Evolutionary conservation across 1,284 basidiomycete species (phyloP), one percentile per base, ranked within the genome.

Genomic region (Rhodotorula sp.): DNA sequence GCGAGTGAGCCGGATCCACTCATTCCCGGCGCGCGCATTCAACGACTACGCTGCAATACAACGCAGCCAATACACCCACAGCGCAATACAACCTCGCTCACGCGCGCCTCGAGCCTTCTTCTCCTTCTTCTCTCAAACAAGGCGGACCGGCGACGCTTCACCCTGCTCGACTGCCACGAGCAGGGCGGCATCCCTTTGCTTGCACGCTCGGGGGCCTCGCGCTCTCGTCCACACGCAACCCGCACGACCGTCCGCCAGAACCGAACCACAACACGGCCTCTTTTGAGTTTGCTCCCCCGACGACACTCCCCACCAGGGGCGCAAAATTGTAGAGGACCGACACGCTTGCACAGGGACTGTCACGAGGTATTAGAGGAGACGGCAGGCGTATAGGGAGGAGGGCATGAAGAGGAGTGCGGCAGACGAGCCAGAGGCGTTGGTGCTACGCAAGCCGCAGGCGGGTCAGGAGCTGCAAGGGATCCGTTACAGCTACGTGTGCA

Each of bases 271-370:
- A 42, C 34, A 21, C 42, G 69, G 57, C 69, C 57, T 64, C 69
- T 66, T 66, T 69, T 71, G 73, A 74, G 73, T 74, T 66, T 66
- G 69, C 73, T 64, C 67, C 63, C 34, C 54, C 19, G 52, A n/a
- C 27, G 41, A 53, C 17, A 34, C 21, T 13, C 34, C 54, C 59
- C 42, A 63, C 67, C 61, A 49, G 55, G 58, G 53, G 58, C 61
- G 67, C 67, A 66, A 67, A 73, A 73, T 73, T 73, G 64, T 61
- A 41, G 71, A 64, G 62, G 48, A 66, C 59, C 71, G 44, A 73
- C 71, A 73, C 61, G 41, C 57, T 41, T 21, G 7, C n/a, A 48
- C 45, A 8, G n/a, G n/a, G n/a, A n/a, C n/a, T n/a, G n/a, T n/a
- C n/a, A n/a, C n/a, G n/a, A n/a, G n/a, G n/a, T n/a, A n/a, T n/a